Conservation (phyloP, 1,284 basidiomycete genomes). For the Heterobasidion parviporum region DNA sequence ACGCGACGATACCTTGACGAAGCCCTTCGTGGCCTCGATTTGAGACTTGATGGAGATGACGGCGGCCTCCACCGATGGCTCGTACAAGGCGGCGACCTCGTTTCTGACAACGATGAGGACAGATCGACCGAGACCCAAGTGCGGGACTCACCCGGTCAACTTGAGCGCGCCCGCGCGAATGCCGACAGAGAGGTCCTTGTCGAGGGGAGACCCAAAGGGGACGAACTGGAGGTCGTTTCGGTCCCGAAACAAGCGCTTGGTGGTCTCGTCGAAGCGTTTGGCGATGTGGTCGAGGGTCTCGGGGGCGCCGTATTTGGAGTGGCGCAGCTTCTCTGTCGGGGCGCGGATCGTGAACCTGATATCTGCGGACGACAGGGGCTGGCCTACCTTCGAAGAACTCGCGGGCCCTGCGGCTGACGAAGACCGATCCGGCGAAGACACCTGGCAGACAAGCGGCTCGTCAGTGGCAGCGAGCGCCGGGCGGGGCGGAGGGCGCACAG, state of each 20-base stretch:
- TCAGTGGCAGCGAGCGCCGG: slow-evolving; percentile 3
- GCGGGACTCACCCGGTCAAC: slow-evolving; percentile 47
- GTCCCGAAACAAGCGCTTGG: slow-evolving; percentile 68
- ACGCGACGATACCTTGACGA: slow-evolving; percentile 43
- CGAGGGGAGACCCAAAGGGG: slow-evolving; percentile 67
- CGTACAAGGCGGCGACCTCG: slow-evolving; percentile 65
- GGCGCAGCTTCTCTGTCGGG: slow-evolving; percentile 52
- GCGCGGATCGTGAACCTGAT: neutral
- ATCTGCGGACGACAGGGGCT: neutral
- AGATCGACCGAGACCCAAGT: neutral
- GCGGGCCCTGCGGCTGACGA: slow-evolving; percentile 64
- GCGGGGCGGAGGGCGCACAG: slow-evolving; percentile 35
- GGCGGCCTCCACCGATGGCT: slow-evolving; percentile 68
- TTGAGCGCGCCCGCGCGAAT: slow-evolving; percentile 66
- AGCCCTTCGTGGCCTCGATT: slow-evolving; percentile 54
- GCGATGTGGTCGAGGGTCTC: slow-evolving; percentile 67
- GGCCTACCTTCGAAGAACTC: slow-evolving; percentile 56
- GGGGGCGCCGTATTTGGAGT: slow-evolving; percentile 58
- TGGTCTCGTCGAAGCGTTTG: slow-evolving; percentile 71
- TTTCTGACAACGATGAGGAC: slow-evolving; percentile 23
- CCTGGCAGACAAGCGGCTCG: slow-evolving; percentile 26
- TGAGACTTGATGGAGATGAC: slow-evolving; percentile 61
- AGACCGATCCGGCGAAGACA: slow-evolving; percentile 74
- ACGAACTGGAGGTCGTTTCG: slow-evolving; percentile 60
- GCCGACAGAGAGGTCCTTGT: slow-evolving; percentile 60